Percentiles rank a stretch among this genome's conserved stretches.
Conservation (phyloP, 2,329 filamentous ascomycete genomes). For the Cercospora sesami region DNA sequence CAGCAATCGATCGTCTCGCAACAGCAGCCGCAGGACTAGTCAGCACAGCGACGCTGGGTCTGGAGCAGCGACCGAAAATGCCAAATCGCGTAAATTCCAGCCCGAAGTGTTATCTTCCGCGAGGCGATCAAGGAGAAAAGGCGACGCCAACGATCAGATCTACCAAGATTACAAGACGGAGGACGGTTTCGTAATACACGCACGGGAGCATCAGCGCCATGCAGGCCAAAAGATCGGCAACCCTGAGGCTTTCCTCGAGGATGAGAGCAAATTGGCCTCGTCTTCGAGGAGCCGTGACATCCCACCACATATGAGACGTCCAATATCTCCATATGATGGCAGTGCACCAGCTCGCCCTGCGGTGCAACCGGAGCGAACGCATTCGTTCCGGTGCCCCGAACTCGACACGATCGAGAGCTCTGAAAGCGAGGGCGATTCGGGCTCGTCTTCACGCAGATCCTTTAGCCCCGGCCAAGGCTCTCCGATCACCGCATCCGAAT, state of each 20-base stretch:
- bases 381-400: conserved; percentile 62
- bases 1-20: conserved; percentile 27
- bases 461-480: conserved; percentile 41
- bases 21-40: conserved; percentile 28
- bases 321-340: conserved; percentile 36
- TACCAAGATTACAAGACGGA: conserved; percentile 70
- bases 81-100: conserved; percentile 59
- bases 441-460: conserved; percentile 47
- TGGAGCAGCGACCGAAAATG: conserved; percentile 16
- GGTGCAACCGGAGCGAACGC: conserved; percentile 41
- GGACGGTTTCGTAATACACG: conserved; percentile 33
- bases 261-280: conserved; percentile 12
- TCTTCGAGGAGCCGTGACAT: conserved; percentile 23
- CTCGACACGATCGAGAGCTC: conserved; percentile 63
- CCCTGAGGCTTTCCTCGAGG: conserved; percentile 1
- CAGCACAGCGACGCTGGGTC: conserved; percentile 22
- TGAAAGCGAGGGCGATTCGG: conserved; percentile 48
- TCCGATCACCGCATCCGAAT: conserved; percentile 51
- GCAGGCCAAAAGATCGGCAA: conserved; percentile 27
- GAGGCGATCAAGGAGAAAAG: conserved; percentile 66
- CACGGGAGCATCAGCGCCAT: conserved; percentile 36
- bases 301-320: conserved; percentile 29
- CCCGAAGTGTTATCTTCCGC: conserved; percentile 82
- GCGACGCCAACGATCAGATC: conserved; percentile 63
- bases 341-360: conserved; percentile 36